Evolutionary conservation across 176 grass and related monocot genomes (phyloP), one percentile per base, ranked within the genome.

Genomic region (Zea luxurians): DNA sequence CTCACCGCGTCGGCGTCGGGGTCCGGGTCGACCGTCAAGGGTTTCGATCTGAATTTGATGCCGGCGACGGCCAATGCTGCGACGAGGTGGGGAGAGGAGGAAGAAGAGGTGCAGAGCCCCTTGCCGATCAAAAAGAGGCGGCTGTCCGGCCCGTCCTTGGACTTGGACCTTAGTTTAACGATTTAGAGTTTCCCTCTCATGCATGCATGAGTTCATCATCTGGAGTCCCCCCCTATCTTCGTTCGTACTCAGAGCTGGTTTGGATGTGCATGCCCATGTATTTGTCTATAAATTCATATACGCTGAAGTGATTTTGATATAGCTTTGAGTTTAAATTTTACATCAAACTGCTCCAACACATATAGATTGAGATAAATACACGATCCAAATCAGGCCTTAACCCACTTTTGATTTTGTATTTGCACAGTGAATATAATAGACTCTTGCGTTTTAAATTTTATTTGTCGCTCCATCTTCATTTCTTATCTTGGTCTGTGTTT

Each of bases 91-190:
- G 61, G 77, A 6, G 89, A 96, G 66, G 87, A 92, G 66, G 89
- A 92, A 61, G 89, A 96, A 61, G 89, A 96, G 80, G 89, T 87
- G 21, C 71, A 87, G 78, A 92, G 93, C 75, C 93, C 93, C 11
- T 83, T 87, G 80, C 83, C 89, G 0, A 0, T 87, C 54, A 95
- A 95, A 84, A 95, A 95, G 76, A 76, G 64, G 64, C 78, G 90
- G 45, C 15, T 86, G 46, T 64, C 76, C 12, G 59, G 38, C 12
- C 85, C 74, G n/a, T 87, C 85, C 13, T 66, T 83, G 80, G 74
- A 73, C 13, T 66, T 83, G 80, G 74, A 73, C 1, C 85, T 83
- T 71, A 82, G 62, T 58, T 77, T 82, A 58, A 36, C 43, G 47
- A 59, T 45, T 42, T 80, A 4, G n/a, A 46, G 20, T 62, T 45